Conservation (phyloP, 768 basidiomycete species). For the Terana coerulea region DNA sequence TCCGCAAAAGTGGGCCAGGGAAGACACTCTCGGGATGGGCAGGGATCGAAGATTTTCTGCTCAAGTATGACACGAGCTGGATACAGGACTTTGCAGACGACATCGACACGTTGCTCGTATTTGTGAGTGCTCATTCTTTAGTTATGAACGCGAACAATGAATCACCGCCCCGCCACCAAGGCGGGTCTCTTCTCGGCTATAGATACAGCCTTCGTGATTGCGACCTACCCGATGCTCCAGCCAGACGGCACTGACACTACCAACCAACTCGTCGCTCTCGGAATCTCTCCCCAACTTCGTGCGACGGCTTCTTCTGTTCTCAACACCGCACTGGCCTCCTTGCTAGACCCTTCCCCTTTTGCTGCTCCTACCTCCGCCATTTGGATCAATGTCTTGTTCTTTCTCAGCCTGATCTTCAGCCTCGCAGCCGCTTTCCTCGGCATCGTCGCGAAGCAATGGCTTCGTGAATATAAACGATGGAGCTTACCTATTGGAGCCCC, state of each 20-base stretch:
- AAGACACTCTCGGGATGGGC: too few species aligned
- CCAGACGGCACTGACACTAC: neutral
- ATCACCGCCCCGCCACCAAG: too few species aligned
- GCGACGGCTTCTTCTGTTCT: neutral
- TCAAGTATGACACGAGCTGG: neutral
- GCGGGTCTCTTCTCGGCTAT: slow-evolving; percentile 9
- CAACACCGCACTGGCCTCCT: neutral
- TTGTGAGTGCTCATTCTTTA: too few species aligned
- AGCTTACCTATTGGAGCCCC: neutral
- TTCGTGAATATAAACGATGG: slow-evolving; percentile 6
- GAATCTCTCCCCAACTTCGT: neutral
- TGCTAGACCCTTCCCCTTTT: neutral
- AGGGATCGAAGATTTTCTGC: slow-evolving; percentile 1
- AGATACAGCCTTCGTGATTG: slow-evolving; percentile 3
- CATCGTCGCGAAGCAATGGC: slow-evolving; percentile 11
- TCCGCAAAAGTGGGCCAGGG: too few species aligned
- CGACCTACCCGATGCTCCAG: slow-evolving; percentile 3
- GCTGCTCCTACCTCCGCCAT: neutral
- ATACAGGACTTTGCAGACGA: neutral
- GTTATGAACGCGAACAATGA: too few species aligned
- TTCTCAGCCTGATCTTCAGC: slow-evolving; percentile 9
- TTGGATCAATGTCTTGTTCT: slow-evolving; percentile 7
- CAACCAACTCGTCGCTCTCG: neutral
- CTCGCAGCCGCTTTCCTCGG: slow-evolving; percentile 5
- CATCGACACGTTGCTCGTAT: slow-evolving; percentile 8